phyloP scores from a whole-genome alignment of 163 green algal genomes.

The Chlamydomonas reinhardtii region DNA sequence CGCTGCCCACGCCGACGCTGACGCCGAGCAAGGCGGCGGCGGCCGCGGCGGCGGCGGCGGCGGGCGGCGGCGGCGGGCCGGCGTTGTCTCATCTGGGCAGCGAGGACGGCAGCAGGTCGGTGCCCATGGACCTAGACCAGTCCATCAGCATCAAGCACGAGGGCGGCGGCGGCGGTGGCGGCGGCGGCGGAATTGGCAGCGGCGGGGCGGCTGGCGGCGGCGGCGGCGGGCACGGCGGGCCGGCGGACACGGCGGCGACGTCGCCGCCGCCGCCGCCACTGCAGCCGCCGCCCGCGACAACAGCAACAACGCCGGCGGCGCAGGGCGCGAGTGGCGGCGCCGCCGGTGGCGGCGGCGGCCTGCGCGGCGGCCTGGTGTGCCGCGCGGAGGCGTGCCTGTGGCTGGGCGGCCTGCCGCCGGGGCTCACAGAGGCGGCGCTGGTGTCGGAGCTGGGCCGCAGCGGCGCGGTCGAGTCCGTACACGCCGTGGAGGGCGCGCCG shows the following conservation, averaged over 20 bases:
- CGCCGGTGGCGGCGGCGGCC: neutral
- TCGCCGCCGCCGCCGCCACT: constrained; percentile 26
- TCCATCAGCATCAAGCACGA: constrained; percentile 2
- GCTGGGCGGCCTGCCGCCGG: constrained; percentile 37
- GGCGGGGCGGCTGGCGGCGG: neutral
- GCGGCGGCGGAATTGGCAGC: neutral
- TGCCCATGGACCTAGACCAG: constrained; percentile 44
- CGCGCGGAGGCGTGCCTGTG: constrained; percentile 53
- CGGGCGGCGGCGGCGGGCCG: neutral
- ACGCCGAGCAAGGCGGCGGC: neutral
- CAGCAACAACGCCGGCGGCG: neutral
- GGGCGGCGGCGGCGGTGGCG: neutral
- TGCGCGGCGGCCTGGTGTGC: constrained; percentile 42
- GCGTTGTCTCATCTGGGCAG: constrained; percentile 12
- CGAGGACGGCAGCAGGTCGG: constrained; percentile 33
- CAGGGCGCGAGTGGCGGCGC: too few species aligned
- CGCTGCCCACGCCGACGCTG: too few species aligned
- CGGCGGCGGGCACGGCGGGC: neutral
- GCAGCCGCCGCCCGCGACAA: neutral
- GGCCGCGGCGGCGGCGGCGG: neutral
- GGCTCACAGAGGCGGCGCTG: constrained; percentile 45
- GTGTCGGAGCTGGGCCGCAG: constrained; percentile 44
- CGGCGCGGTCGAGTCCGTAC: constrained; percentile 33
- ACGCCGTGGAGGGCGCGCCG: neutral
- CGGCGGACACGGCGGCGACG: constrained; percentile 25